Conservation (phyloP, 768 basidiomycete genomes). For the Termitomyces eurrhizus region DNA sequence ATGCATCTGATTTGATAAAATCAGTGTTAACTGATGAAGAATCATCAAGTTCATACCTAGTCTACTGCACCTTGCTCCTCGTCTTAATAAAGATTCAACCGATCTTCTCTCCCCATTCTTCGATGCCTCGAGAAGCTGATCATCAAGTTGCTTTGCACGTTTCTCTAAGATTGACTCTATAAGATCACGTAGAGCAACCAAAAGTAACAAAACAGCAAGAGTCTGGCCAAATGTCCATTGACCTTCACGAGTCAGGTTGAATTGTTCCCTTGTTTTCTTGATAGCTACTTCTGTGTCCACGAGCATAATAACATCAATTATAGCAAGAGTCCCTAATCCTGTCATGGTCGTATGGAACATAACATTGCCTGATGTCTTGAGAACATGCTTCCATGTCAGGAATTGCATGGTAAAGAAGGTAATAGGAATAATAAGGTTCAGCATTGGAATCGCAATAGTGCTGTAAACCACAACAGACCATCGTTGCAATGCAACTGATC, state of each 20-base stretch:
- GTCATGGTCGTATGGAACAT: neutral
- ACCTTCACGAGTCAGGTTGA: neutral
- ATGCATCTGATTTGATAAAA: neutral
- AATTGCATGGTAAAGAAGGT: neutral
- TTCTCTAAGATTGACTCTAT: neutral
- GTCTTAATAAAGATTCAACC: neutral
- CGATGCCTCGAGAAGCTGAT: neutral
- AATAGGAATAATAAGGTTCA: neutral
- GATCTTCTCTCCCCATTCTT: neutral
- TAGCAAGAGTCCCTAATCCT: neutral
- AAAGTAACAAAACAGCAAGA: neutral
- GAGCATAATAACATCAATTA: neutral
- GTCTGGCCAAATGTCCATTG: slow-evolving; percentile 11
- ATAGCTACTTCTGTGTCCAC: neutral
- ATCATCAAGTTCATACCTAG: neutral
- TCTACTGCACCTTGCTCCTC: neutral
- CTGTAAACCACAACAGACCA: neutral
- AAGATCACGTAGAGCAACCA: too few relatives aligned
- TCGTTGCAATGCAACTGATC: neutral
- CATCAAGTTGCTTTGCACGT: neutral
- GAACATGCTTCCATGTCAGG: neutral
- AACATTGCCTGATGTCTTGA: neutral
- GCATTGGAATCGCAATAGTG: neutral
- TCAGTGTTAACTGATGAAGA: neutral
- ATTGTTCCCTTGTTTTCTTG: neutral